These are phyloP conservation scores for Ulota crispa DNA, from an alignment of 225 moss, liverwort and hornwort genomes.

Conservation along the genomic window DNA sequence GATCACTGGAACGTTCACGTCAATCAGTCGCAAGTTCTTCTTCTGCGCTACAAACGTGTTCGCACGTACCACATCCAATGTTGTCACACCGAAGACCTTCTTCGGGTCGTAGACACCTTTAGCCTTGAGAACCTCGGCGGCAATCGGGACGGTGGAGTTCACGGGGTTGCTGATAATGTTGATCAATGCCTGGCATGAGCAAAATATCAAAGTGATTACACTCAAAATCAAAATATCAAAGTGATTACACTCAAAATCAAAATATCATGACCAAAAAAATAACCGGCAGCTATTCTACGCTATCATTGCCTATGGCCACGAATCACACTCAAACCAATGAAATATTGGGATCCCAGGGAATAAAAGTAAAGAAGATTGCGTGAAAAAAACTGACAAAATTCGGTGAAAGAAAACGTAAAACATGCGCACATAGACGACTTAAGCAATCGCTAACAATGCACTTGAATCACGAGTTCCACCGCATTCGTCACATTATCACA, in stretches of 20 bases:
- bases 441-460: not conserved
- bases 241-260: not conserved
- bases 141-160: conserved; percentile 95
- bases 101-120: conserved; percentile 84
- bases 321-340: not conserved
- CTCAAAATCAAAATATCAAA: not conserved
- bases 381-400: not conserved
- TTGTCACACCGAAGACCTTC: conserved; percentile 90
- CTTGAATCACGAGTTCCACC: not conserved
- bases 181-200: conserved; percentile 54
- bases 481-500: not conserved
- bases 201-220: not conserved
- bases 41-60: conserved; percentile 89
- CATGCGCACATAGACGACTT: not conserved
- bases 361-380: not conserved
- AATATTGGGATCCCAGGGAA: not conserved
- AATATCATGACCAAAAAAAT: not conserved
- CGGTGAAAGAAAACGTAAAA: not conserved
- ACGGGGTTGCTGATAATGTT: conserved; percentile 97
- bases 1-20: conserved; percentile 92
- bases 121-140: conserved; percentile 87
- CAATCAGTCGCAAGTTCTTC: conserved; percentile 70
- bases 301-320: not conserved
- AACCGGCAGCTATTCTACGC: not conserved
- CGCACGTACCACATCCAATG: conserved; percentile 95